Percentiles rank a stretch among this genome's conserved stretches.
Conservation (phyloP, 108 stramenopile genomes). For the Aurantiochytrium sp. region DNA sequence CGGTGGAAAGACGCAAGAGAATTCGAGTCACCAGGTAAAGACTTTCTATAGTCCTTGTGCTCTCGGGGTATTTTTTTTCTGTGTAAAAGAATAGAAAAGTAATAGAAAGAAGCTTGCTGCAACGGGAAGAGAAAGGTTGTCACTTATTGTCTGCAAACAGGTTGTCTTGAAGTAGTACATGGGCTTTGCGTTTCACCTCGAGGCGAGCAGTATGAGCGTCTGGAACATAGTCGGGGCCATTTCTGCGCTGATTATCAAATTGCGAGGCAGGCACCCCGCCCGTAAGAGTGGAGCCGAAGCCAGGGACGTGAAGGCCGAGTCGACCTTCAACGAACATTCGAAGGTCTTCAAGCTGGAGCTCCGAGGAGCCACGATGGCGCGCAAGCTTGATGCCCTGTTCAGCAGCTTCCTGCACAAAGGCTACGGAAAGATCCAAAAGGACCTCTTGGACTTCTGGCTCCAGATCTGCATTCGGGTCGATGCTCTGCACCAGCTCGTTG, state of each 20-base stretch:
- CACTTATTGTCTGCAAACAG: not conserved
- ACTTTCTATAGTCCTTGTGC: too few species aligned
- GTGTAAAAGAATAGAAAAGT: too few species aligned
- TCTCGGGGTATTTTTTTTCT: too few species aligned
- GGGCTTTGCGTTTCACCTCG: not conserved
- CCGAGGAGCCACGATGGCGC: not conserved
- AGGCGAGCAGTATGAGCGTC: not conserved
- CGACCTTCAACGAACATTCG: not conserved
- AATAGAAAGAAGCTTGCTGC: too few species aligned
- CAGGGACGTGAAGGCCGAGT: slow-evolving; percentile 3
- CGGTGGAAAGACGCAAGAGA: too few species aligned
- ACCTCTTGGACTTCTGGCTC: not conserved
- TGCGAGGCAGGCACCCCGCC: not conserved
- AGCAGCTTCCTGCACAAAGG: not conserved
- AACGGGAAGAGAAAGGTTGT: not conserved
- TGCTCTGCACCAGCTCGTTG: slow-evolving; percentile 12
- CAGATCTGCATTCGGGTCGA: not conserved
- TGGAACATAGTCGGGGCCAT: not conserved
- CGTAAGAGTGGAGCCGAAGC: not conserved
- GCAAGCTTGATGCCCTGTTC: not conserved
- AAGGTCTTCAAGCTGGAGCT: not conserved
- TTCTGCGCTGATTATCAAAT: not conserved
- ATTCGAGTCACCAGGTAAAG: too few species aligned
- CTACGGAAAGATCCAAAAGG: not conserved
- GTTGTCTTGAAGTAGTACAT: not conserved